Percentiles rank a stretch among this genome's conserved stretches.
phyloP scores from a whole-genome alignment of 2,329 filamentous ascomycete genomes.

The Aspergillus sp. region DNA sequence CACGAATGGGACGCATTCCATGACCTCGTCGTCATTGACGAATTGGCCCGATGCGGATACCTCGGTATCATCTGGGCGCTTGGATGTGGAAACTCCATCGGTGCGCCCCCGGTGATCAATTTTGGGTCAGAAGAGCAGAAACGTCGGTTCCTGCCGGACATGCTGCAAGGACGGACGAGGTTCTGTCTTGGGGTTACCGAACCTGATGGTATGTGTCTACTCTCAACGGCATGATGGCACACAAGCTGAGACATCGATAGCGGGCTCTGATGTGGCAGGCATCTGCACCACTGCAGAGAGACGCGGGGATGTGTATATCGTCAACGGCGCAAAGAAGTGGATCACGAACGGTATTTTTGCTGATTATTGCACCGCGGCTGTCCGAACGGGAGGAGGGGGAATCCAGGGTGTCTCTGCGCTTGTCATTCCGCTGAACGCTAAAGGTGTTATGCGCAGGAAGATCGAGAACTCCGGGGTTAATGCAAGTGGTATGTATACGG shows the following conservation, averaged over 20 bases:
- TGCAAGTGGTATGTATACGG: constrained; percentile 45
- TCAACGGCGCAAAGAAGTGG: constrained; percentile 64
- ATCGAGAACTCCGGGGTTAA: constrained; percentile 61
- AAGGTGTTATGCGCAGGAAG: constrained; percentile 49
- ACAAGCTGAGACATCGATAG: constrained; percentile 15
- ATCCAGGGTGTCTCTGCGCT: constrained; percentile 56
- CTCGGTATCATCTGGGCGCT: constrained; percentile 31
- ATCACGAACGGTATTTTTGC: constrained; percentile 60
- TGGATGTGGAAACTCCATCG: constrained; percentile 31
- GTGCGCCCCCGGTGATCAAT: constrained; percentile 29
- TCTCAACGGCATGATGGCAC: not conserved
- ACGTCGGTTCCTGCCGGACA: constrained; percentile 53
- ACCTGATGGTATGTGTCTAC: constrained; percentile 26
- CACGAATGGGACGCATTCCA: constrained; percentile 39
- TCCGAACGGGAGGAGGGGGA: constrained; percentile 57
- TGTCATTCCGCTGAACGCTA: constrained; percentile 52
- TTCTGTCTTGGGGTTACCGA: constrained; percentile 61
- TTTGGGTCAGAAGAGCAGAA: constrained; percentile 30
- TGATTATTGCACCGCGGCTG: constrained; percentile 58
- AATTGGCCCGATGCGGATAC: constrained; percentile 34
- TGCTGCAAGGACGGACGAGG: constrained; percentile 55
- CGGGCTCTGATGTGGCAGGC: constrained; percentile 58
- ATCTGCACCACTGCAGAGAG: constrained; percentile 55
- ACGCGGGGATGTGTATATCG: constrained; percentile 51
- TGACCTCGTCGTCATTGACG: constrained; percentile 36